Evolutionary conservation across 1,284 basidiomycete genomes (phyloP), one percentile per base, ranked within the genome.

Genomic region (Sparassis latifolia): DNA sequence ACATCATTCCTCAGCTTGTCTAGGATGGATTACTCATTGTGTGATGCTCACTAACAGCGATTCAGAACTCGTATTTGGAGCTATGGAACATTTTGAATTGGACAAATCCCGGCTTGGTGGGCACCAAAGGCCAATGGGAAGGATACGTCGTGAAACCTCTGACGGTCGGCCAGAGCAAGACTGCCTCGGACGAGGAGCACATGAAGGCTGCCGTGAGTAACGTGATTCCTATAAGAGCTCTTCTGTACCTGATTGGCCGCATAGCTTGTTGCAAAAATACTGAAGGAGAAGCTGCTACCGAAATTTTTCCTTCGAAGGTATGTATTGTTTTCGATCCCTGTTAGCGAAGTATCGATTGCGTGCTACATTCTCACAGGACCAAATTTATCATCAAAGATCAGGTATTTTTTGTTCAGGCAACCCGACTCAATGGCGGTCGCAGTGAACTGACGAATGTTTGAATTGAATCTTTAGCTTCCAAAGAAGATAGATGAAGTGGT

Each of bases 31-130:
- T 29, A 29, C 43, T 32, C 5, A 9, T 2, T 32, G 3, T 31
- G 33, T 45, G 2, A 20, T 39, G 2, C 29, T 0, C 82, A 7
- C 82, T 87, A 5, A 89, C 85, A 5, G 84, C 89, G 0, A 91
- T 95, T 38, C 92, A 95, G 62, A 95, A 94, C 58, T 79, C 80
- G 0, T 91, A 92, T 58, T 76, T 80, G 42, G 92, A 95, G 64
- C 70, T 94, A 47, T 92, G 88, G 83, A 86, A 87, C 0, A 80
- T 92, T 44, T 68, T 93, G 33, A 79, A 91, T 60, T 92, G 87
- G 87, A 84, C 83, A 10, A 87, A 82, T 56, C 89, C 89, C 0
- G 84, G 81, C 1, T 69, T 71, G 6, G 59, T 91, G 3, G 90
- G 89, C 0, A 79, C 77, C 0, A 63, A 68, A 42, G 76, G 73